Evolutionary conservation across 805 yeast species (phyloP), one percentile per base, ranked within the genome.

Genomic region (Candida rishiriensis): DNA sequence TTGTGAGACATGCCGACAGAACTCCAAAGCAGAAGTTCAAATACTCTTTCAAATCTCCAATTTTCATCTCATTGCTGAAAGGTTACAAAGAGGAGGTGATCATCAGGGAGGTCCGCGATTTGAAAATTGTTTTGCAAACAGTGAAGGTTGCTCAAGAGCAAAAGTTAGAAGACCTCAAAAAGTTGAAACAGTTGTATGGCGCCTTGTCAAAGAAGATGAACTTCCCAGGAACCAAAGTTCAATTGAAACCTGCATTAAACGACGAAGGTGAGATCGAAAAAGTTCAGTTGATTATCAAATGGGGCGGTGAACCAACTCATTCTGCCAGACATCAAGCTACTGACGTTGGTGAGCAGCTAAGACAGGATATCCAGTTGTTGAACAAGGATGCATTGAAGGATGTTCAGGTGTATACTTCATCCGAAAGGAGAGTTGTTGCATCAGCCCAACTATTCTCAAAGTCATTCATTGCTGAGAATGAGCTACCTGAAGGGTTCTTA

Each of bases 231-330:
- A 93, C 99, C 0, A 93, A 93, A 61, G 85, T 93, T 49, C 99
- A 93, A 68, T 69, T 93, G 56, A 93, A 93, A 63, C 99, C 99
- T 0, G 82, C 91, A 3, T 60, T 90, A 44, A 75, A 76, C 55
- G 68, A 71, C 12, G 81, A 78, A 34, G 74, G 71, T 46, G 81
- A 83, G 30, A 93, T 93, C 16, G 97, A 91, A 52, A 93, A 93
- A 61, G 97, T 91, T 18, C 99, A 93, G 65, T 82, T 93, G 50
- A 95, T 93, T 49, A 72, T 93, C 56, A 93, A 93, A 63, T 93
- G 99, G 99, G 99, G 99, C 56, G 99, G 99, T 51, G 99, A 93
- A 65, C 97, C 99, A 6, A 93, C 99, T 1, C 99, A 93, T 64
- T 89, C 97, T 10, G 97, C 98, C 2, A 78, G 83, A 50, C 86